These are phyloP conservation scores for Ascochyta clinopodiicola DNA, from an alignment of 2,329 filamentous ascomycete species.

Conservation along the genomic window DNA sequence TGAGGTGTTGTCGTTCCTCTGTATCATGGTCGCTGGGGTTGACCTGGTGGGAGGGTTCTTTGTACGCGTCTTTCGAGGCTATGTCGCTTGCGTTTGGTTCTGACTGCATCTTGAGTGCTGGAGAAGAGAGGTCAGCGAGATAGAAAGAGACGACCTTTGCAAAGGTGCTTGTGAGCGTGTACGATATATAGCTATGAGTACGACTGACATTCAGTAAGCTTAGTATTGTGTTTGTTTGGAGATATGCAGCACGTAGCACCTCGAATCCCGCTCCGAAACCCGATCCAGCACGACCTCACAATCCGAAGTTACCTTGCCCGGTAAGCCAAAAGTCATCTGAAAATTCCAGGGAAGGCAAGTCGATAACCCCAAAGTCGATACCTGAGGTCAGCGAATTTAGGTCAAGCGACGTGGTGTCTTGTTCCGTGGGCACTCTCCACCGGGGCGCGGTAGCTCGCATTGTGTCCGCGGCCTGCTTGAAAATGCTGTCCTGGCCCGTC, in stretches of 20 bases:
- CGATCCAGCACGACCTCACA: neutral
- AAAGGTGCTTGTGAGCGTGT: neutral
- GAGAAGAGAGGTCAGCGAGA: neutral
- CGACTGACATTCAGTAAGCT: neutral
- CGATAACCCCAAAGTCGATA: neutral
- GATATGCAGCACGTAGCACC: no score
- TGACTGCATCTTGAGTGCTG: neutral
- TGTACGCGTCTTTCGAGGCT: no score
- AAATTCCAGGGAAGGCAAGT: constrained; percentile 22
- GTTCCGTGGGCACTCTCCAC: constrained; percentile 13
- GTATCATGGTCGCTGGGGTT: neutral
- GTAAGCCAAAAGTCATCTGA: constrained; percentile 27
- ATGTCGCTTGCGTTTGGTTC: neutral
- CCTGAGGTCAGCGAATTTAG: constrained; percentile 3
- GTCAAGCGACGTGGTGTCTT: neutral
- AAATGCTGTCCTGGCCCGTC: constrained; percentile 25
- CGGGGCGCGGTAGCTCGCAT: constrained; percentile 20
- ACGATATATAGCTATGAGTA: neutral
- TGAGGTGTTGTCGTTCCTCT: constrained; percentile 12
- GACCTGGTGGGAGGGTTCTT: neutral
- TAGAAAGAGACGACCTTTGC: neutral
- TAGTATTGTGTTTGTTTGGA: neutral
- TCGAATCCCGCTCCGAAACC: neutral
- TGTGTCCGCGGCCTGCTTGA: constrained; percentile 20
- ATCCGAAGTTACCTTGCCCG: constrained; percentile 14